phyloP scores from a whole-genome alignment of 2,329 filamentous ascomycete genomes.

The Aspergillus neoniger region DNA sequence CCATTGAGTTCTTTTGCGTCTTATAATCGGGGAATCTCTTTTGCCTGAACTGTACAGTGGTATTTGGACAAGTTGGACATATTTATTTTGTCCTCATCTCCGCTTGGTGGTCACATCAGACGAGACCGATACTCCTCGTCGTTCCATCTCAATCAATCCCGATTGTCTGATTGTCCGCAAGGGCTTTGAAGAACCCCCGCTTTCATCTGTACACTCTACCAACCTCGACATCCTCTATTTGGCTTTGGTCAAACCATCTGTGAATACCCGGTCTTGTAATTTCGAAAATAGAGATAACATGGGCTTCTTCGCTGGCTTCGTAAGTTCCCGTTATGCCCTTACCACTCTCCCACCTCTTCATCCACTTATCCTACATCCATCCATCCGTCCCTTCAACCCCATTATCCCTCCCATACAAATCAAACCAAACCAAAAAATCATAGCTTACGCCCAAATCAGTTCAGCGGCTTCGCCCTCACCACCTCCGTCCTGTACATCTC shows the following conservation, averaged over 20 bases:
- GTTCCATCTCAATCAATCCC: neutral
- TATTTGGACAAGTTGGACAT: no score
- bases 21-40: no score
- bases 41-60: no score
- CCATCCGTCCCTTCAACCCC: neutral
- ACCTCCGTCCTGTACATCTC: slow-evolving; percentile 72
- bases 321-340: slow-evolving; percentile 46
- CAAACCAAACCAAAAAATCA: neutral
- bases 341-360: neutral
- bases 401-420: neutral
- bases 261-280: neutral
- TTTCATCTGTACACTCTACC: neutral
- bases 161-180: neutral
- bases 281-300: slow-evolving; percentile 9
- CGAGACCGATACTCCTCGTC: neutral
- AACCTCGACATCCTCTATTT: neutral
- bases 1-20: no score
- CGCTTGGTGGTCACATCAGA: neutral
- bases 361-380: neutral
- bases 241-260: neutral
- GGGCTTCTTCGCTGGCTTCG: slow-evolving; percentile 58
- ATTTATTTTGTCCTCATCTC: no score
- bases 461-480: slow-evolving; percentile 74
- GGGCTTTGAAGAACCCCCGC: neutral
- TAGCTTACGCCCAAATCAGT: slow-evolving; percentile 39